A percentile compares a stretch with the other conserved stretches of the same genome.
These are phyloP conservation scores for Penicillium flavigenum DNA, from an alignment of 495 filamentous ascomycete genomes.

Conservation along the genomic window DNA sequence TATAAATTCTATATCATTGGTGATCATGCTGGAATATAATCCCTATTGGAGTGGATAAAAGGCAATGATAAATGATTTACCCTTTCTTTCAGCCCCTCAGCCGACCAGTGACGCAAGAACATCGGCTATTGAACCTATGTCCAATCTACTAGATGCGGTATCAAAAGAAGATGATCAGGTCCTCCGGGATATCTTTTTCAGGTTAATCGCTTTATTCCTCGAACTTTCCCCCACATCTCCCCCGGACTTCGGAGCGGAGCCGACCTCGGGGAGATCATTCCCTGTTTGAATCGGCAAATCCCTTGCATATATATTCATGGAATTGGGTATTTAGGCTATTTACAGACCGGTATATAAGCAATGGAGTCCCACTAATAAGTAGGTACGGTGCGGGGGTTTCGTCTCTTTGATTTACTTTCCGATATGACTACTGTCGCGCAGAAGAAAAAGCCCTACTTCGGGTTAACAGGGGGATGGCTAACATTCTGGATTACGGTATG, in stretches of 20 bases:
- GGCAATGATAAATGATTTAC: neutral
- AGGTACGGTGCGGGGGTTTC: neutral
- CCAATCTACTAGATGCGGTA: neutral
- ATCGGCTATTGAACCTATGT: neutral
- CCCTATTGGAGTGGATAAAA: neutral
- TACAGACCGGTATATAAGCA: neutral
- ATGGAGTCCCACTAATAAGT: neutral
- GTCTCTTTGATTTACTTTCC: neutral
- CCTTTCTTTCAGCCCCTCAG: neutral
- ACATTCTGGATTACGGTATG: conserved; percentile 59
- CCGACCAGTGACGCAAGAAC: neutral
- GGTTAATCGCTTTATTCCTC: neutral
- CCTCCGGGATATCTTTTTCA: neutral
- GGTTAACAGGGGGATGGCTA: conserved; percentile 56
- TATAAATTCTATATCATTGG: too few relatives aligned
- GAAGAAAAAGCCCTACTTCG: conserved; percentile 53
- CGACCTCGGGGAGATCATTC: conserved; percentile 4
- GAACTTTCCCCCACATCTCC: neutral
- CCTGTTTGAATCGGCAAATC: neutral
- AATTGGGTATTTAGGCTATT: neutral
- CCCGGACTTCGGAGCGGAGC: conserved; percentile 10
- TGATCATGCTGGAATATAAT: too few relatives aligned
- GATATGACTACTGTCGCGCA: neutral
- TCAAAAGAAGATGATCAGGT: neutral
- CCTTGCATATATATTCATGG: neutral